Base-by-base conservation (phyloP, 2,329 filamentous ascomycete species). In the Ceratocystis colombiana region DNA sequence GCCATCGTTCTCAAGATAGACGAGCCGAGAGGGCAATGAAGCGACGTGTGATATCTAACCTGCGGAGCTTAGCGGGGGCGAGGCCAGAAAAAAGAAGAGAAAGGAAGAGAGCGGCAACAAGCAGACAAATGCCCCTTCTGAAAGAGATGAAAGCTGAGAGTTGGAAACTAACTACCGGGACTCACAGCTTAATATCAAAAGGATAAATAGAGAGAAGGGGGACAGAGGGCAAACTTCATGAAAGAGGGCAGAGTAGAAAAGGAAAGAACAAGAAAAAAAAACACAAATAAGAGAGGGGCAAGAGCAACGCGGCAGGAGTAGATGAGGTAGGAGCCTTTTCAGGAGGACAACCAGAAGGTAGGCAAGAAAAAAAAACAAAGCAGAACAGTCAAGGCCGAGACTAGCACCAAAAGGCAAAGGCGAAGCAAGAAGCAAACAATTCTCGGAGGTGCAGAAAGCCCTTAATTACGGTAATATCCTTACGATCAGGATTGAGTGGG, bases 1-100 rank as follows among this genome's bases (percentile, higher is more conserved):
- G 73, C 74, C 78, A 80, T 80, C 68, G 15, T 61, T 57, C 15
- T 37, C 33, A 41, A 57, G 30, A 25, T 30, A 17, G 25, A 28
- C 22, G 46, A 15, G 37, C 41, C 61, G n/a, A 33, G 22, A 45
- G 17, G 20, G 22, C 15, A 12, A 20, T n/a, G 28, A 30, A 7
- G 10, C 7, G 28, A 28, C 53, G 15, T n/a, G 53, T 22, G 37
- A 44, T 17, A 37, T 44, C 33, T 20, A 45, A n/a, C 59, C 44
- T n/a, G 48, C 45, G 37, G 63, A 12, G 10, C 30, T 5, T 37
- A 10, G 3, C 17, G 25, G 30, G 7, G 22, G 46, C 17, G 37
- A 20, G 25, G n/a, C 37, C 25, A 25, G 41, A 25, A 55, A 28
- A 57, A 20, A 30, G 17, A 22, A 46, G 46, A 2, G 22, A 25